Evolutionary conservation across 768 basidiomycete genomes (phyloP), one percentile per base, ranked within the genome.

Genomic region (Floccularia luteovirens): DNA sequence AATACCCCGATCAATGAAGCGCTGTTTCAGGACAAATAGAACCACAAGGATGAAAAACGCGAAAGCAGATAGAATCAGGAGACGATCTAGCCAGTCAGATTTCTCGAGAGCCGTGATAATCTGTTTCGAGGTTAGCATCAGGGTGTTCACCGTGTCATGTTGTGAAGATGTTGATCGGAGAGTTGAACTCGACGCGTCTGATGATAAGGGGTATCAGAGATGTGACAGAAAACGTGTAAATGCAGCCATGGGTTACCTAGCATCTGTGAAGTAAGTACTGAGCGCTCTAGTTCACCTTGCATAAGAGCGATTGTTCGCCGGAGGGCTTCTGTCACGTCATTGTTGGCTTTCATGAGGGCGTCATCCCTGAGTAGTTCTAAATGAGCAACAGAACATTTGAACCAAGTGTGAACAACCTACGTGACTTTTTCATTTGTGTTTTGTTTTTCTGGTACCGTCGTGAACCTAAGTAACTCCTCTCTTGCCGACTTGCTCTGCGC

Each of bases 271-370:
- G 88, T 79, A 36, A 94, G 70, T 4, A 93, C 88, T 0, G 89
- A 92, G 17, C 80, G 77, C 52, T 97, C 89, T 2, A 99, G 78
- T 53, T 98, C 96, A 28, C 75, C 77, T 61, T 94, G 90, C 89
- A 99, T 90, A 3, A 90, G 63, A 10, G 65, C 70, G 25, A 90
- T 74, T 3, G 93, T 97, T 24, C 92, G 75, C 34, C 88, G 79
- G 6, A 98, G 67, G 3, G 89, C 79, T 16, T 87, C 83, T 1
- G 93, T 97, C 7, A 99, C 89, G 45, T 92, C 76, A 45, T 85
- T 74, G 41, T 82, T 90, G n/a, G 90, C 81, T 47, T 79, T 79
- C 82, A 92, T 91, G 10, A 99, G 71, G 0, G 73, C 72, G 48
- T 96, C 92, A 47, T 91, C 90, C 5, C 82, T 85, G 33, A 36